A percentile compares a stretch with the other conserved stretches of the same genome.
Conservation (phyloP, 2,329 filamentous ascomycete genomes). For the Sporothrix mexicana region DNA sequence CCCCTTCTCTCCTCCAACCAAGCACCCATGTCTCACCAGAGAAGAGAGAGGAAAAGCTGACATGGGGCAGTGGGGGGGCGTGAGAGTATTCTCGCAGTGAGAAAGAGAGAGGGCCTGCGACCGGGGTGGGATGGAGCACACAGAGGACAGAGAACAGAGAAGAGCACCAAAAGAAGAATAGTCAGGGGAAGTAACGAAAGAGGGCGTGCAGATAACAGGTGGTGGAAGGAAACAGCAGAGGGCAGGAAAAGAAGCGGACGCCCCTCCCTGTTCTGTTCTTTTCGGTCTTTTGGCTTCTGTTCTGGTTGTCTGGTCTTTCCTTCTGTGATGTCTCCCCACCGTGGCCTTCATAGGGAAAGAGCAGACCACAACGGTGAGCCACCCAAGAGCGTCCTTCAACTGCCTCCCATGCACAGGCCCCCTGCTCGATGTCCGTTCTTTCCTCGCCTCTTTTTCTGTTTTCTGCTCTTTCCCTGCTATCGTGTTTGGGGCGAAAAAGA, state of each 20-base stretch:
- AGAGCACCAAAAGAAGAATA: slow-evolving; percentile 26
- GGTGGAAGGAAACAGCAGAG: not conserved
- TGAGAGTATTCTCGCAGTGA: not conserved
- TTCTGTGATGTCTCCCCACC: not conserved
- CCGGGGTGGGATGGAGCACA: not conserved
- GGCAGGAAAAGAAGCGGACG: slow-evolving; percentile 22
- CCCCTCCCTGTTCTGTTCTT: slow-evolving; percentile 26
- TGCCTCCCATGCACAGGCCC: slow-evolving; percentile 12
- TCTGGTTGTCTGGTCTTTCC: not conserved
- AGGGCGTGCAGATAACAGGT: slow-evolving; percentile 30
- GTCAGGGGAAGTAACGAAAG: slow-evolving; percentile 23
- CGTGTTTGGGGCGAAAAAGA: slow-evolving; percentile 41
- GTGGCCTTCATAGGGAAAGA: not conserved
- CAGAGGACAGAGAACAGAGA: not conserved
- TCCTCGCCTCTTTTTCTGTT: slow-evolving; percentile 8
- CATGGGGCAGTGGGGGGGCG: slow-evolving; percentile 4
- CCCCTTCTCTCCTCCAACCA: slow-evolving; percentile 27
- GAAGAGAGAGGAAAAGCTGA: slow-evolving; percentile 18
- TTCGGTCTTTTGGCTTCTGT: not conserved
- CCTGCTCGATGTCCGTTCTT: slow-evolving; percentile 40
- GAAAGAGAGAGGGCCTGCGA: not conserved
- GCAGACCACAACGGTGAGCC: slow-evolving; percentile 6
- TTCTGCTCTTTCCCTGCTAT: slow-evolving; percentile 20
- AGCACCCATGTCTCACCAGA: slow-evolving; percentile 29
- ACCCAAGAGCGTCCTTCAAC: not conserved